Evolutionary conservation across 2,329 filamentous ascomycete species (phyloP).

Genomic region (Aspergillus niger): DNA sequence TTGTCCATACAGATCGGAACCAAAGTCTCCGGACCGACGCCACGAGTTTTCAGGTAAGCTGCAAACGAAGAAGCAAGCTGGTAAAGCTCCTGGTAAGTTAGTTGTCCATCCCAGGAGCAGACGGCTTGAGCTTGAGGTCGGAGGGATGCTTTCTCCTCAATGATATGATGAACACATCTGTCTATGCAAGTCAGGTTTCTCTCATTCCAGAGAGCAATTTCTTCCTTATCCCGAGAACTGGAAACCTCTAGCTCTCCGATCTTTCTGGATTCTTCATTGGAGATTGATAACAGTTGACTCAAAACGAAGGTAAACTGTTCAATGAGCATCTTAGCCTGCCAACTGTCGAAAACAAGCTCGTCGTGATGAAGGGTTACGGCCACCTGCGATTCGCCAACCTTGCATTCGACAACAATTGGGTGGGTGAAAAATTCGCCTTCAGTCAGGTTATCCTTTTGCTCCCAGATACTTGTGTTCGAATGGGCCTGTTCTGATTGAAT

Average conservation of each 20-base stretch:
- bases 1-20: conserved; percentile 40
- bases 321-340: conserved; percentile 57
- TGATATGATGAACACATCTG: conserved; percentile 37
- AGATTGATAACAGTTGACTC: conserved; percentile 34
- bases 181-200: conserved; percentile 27
- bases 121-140: conserved; percentile 36
- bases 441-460: conserved; percentile 51
- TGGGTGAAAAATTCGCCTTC: conserved; percentile 61
- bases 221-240: conserved; percentile 36
- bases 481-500: conserved; percentile 39
- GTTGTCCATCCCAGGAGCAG: conserved; percentile 38
- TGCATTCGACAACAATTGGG: conserved; percentile 67
- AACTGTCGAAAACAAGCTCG: conserved; percentile 57
- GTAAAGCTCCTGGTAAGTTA: conserved; percentile 37
- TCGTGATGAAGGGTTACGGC: conserved; percentile 66
- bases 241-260: conserved; percentile 34
- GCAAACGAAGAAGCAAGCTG: conserved; percentile 33
- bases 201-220: conserved; percentile 38
- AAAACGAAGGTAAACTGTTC: conserved; percentile 50
- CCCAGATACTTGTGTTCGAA: conserved; percentile 32
- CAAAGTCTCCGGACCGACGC: conserved; percentile 35
- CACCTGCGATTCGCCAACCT: conserved; percentile 56
- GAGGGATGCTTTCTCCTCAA: conserved; percentile 26
- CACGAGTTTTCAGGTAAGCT: conserved; percentile 32
- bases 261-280: conserved; percentile 24